phyloP scores from a whole-genome alignment of 441 rosid species.

The Pelargonium citronellum region DNA sequence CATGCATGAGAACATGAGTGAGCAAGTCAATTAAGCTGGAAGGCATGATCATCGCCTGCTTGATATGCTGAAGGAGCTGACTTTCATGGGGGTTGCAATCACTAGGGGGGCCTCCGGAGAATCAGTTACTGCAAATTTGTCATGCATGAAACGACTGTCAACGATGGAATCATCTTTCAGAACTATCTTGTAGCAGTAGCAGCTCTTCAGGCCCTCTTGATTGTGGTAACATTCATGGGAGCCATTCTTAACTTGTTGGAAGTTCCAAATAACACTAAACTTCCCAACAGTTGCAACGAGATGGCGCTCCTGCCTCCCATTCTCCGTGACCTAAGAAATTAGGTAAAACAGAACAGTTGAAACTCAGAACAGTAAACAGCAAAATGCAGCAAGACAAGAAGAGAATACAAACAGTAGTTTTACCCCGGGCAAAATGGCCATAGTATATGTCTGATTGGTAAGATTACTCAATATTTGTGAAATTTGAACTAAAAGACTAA shows the following conservation, averaged over 20 bases:
- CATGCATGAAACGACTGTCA: constrained; percentile 97
- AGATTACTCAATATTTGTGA: background rate
- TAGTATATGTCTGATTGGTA: background rate
- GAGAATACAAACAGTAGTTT: background rate
- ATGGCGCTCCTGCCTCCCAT: constrained; percentile 94
- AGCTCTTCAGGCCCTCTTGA: constrained; percentile 90
- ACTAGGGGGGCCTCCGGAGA: constrained; percentile 97
- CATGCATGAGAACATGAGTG: constrained; percentile 1
- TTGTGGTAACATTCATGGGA: constrained; percentile 81
- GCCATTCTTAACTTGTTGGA: constrained; percentile 86
- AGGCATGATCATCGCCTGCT: constrained; percentile 42
- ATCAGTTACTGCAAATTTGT: constrained; percentile 78
- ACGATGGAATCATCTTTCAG: constrained; percentile 84
- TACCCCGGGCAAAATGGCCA: background rate
- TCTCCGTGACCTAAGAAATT: constrained; percentile 65
- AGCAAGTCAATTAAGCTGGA: constrained; percentile 5
- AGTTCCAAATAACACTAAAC: constrained; percentile 95
- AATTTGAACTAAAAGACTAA: too few relatives aligned
- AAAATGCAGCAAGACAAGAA: background rate
- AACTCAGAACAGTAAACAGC: background rate
- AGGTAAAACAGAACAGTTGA: constrained; percentile 12
- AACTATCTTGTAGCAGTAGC: constrained; percentile 93
- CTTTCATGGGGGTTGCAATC: constrained; percentile 88
- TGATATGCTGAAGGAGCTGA: constrained; percentile 95
- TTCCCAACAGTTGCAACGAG: constrained; percentile 94